phyloP scores from a whole-genome alignment of 352 stramenopile genomes.

The Pythium sp. region DNA sequence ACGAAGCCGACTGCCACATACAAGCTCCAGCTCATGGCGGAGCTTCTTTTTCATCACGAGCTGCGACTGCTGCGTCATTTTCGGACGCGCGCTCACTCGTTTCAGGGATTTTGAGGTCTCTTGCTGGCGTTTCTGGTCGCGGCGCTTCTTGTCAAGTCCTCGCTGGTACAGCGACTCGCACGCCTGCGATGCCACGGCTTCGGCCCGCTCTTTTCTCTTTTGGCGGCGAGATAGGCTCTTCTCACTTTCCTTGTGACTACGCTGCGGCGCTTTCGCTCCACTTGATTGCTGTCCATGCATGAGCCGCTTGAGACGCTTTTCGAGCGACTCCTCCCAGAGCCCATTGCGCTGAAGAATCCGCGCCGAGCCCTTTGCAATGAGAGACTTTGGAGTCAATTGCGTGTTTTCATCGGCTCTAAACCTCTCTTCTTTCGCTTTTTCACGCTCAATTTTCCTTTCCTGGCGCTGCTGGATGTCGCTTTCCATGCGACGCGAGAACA shows the following conservation, averaged over 20 bases:
- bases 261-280: background rate
- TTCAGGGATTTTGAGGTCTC: constrained; percentile 21
- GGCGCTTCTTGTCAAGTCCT: constrained; percentile 35
- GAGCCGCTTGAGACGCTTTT: constrained; percentile 33
- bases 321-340: constrained; percentile 39
- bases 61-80: constrained; percentile 34
- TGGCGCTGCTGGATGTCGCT: constrained; percentile 40
- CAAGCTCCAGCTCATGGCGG: constrained; percentile 29
- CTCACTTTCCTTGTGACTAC: constrained; percentile 13
- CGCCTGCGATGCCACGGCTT: constrained; percentile 24
- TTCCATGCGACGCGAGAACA: constrained; percentile 40
- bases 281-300: constrained; percentile 5
- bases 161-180: constrained; percentile 57
- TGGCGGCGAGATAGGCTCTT: constrained; percentile 12
- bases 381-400: constrained; percentile 12
- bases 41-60: constrained; percentile 39
- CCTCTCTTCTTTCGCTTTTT: constrained; percentile 22
- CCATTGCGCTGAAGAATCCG: constrained; percentile 55
- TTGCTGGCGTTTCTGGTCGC: constrained; percentile 25
- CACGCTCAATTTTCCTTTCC: constrained; percentile 20
- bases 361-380: constrained; percentile 48
- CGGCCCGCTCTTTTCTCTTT: constrained; percentile 17
- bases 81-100: constrained; percentile 23
- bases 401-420: constrained; percentile 16
- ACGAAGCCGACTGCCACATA: constrained; percentile 23